Conservation (phyloP, 202 grass and related monocot genomes). For the Zoysia matrella region DNA sequence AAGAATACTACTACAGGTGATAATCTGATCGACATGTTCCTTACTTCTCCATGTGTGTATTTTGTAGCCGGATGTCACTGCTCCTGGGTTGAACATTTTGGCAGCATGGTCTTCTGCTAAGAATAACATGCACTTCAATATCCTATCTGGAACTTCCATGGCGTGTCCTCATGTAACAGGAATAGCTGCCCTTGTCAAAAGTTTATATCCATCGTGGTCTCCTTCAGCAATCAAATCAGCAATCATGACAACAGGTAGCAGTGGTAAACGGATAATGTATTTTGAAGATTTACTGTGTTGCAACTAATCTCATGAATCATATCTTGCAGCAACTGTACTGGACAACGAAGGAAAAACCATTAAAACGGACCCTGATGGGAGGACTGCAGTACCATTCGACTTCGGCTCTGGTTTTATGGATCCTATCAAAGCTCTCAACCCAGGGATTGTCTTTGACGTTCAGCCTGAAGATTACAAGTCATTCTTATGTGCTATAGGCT, state of each 20-base stretch:
- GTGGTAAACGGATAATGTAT: neutral
- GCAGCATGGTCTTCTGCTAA: conserved; percentile 78
- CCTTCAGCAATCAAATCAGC: conserved; percentile 88
- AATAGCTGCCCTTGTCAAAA: conserved; percentile 75
- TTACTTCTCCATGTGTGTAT: neutral
- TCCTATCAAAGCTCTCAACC: conserved; percentile 55
- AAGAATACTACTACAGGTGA: neutral
- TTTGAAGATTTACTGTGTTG: conserved; percentile 7
- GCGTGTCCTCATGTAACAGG: conserved; percentile 81
- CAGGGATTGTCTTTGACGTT: conserved; percentile 72
- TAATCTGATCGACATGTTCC: conserved; percentile 6
- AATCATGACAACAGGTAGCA: conserved; percentile 82
- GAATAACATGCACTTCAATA: conserved; percentile 64
- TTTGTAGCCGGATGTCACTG: conserved; percentile 69
- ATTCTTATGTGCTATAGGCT: conserved; percentile 66
- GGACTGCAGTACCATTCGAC: conserved; percentile 64
- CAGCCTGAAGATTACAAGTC: conserved; percentile 64
- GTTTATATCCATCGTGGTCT: conserved; percentile 72
- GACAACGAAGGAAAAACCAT: conserved; percentile 52
- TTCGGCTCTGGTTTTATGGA: conserved; percentile 68
- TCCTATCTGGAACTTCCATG: conserved; percentile 89
- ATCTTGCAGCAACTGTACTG: conserved; percentile 67
- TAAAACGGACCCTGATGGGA: conserved; percentile 57
- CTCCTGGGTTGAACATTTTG: conserved; percentile 81
- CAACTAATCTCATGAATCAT: conserved; percentile 23